Evolutionary conservation across 2,329 filamentous ascomycete species (phyloP), one percentile per base, ranked within the genome.

Genomic region (Fusarium sp.): DNA sequence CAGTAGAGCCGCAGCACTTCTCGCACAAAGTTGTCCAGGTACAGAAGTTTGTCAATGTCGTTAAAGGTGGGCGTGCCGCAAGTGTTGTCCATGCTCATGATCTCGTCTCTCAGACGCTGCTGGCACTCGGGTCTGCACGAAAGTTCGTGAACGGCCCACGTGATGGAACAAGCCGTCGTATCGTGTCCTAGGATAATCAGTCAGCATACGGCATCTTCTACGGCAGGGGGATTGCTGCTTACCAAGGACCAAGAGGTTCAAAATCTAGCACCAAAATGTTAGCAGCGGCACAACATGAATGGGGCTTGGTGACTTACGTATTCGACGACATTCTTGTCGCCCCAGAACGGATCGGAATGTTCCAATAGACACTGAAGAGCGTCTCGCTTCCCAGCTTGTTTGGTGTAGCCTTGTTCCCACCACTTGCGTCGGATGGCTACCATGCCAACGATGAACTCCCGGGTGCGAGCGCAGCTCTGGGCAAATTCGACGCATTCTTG

Each of bases 171-270:
- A 4, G 78, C 78, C 0, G 78, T 80, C 0, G 79, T 81, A 50
- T 81, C 79, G 52, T 81, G 77, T 38, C 70, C 66, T 64, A 13
- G 3, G 19, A 29, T 29, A 6, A 11, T 19, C 32, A 4, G 31
- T 46, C 31, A 43, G 14, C 49, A 35, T 19, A 5, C 6, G 3
- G 4, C 10, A 11, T n/a, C 32, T 7, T 13, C 21, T 3, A 19
- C 15, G 3, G 3, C 11, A 19, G 19, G 10, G 27, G 5, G 9
- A 13, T 25, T 25, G 2, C n/a, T 46, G n/a, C 58, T 49, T 50
- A 33, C 78, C 79, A 13, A 79, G 75, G 1, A 77, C 72, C 31
- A 80, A 67, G 58, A 80, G 76, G 8, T 79, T 80, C 66, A 81
- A 72, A 21, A 78, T 58, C 64, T 80, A 70, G 33, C 73, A 71